Evolutionary conservation across 345 rosid genomes (phyloP).

Genomic region (thale cress (Arabidopsis thaliana)): DNA sequence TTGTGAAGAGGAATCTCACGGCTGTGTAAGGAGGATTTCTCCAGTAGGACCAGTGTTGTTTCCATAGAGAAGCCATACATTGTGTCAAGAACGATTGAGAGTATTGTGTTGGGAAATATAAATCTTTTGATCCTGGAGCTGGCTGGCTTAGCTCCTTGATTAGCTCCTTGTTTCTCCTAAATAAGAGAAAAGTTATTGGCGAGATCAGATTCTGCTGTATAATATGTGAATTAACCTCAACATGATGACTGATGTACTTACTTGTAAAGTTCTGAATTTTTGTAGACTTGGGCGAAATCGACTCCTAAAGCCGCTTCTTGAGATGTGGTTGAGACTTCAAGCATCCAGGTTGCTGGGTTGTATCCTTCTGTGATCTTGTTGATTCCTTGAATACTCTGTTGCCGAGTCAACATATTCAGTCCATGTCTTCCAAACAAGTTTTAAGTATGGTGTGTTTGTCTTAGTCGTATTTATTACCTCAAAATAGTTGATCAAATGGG

Average conservation of each 20-base stretch:
- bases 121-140: constrained; percentile 61
- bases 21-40: constrained; percentile 77
- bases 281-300: constrained; percentile 67
- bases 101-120: constrained; percentile 59
- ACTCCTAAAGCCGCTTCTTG: constrained; percentile 68
- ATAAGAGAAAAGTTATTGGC: background rate
- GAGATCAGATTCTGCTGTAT: constrained; percentile 1
- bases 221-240: background rate
- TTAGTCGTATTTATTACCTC: constrained; percentile 54
- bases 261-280: constrained; percentile 67
- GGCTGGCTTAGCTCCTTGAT: constrained; percentile 61
- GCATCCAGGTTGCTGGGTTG: constrained; percentile 94
- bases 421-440: background rate
- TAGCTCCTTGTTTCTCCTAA: constrained; percentile 74
- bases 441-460: background rate
- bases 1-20: constrained; percentile 65
- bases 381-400: constrained; percentile 65
- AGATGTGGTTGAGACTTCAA: constrained; percentile 62
- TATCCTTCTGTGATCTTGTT: constrained; percentile 68
- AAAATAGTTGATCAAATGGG: constrained; percentile 63
- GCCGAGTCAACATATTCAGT: constrained; percentile 5
- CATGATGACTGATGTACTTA: constrained; percentile 18
- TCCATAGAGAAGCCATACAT: constrained; percentile 74
- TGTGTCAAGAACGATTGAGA: constrained; percentile 63
- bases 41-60: constrained; percentile 78